Base-by-base conservation (phyloP, 352 stramenopile genomes). In the Phytophthora litchii region DNA sequence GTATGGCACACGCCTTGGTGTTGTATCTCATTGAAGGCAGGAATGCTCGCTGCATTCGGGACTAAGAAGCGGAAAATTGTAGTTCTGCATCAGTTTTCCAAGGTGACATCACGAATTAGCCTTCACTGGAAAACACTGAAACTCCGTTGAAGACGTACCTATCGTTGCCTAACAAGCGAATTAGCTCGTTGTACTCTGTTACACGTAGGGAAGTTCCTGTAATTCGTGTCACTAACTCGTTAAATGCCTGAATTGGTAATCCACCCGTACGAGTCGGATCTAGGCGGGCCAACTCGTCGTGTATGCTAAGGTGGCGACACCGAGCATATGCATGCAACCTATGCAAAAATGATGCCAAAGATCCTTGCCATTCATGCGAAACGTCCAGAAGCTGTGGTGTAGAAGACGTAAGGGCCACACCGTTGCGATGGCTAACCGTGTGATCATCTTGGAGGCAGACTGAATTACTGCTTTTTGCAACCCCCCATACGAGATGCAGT, bases 271-370 rank as follows among this genome's bases (percentile, higher is more conserved):
- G 16, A 8, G 31, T 53, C 2, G 38, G 23, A 44, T 86, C 57
- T 1, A 70, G 45, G 16, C 45, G 42, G 37, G 27, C 11, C 16
- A 83, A 49, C 31, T 74, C 65, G 0, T 63, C 42, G 16, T 70
- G 53, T n/a, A 85, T 20, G 9, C 35, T 58, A 16, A 78, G 9
- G 6, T 45, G 35, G 7, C 38, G 50, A 16, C 35, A 64, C 20
- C 20, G 69, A 23, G 69, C 73, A 34, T 40, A 42, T 9, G 37
- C 48, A 45, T 67, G 54, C 5, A 86, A 29, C 9, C 76, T 72
- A 49, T 88, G 74, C 3, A 88, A 44, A 9, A 88, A 48, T 0
- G 41, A 67, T 2, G 76, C 79, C 11, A 83, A 64, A 3, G 48
- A 36, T 4, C 79, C 76, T 46, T 74, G 60, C 76, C 79, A 86